Base-by-base conservation (phyloP, 768 basidiomycete genomes). In the Leccinum truebloodii region DNA sequence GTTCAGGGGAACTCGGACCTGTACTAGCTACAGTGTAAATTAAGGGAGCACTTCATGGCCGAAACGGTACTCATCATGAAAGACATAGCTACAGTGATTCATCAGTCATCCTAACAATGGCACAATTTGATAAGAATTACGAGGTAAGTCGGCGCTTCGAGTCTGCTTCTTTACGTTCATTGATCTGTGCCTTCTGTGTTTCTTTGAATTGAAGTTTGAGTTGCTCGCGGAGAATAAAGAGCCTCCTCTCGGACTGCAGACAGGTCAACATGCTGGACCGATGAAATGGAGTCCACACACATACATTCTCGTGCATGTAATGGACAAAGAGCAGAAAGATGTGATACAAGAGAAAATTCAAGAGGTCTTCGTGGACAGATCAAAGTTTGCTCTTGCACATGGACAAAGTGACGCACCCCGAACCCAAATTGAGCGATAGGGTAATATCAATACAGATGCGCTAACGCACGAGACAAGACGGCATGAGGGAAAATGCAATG, bases 1-100 rank as follows among this genome's bases (percentile, higher is more conserved):
- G 67, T 92, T 91, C 55, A 92, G 75, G 28, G 90, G 90, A 58
- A 92, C 90, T 61, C 90, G 86, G 74, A 92, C 90, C 80, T 90
- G 86, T 80, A 60, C 60, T 71, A 62, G 62, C 22, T 35, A 54
- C 57, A 54, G 61, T 35, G 49, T 68, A 55, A 69, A 56, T 57
- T 59, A 60, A 16, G 54, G 41, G 61, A 61, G 54, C 56, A 60
- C 41, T 28, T 18, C 41, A n/a, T 2, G 55, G 34, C 16, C 64
- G 51, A 60, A 54, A 35, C 34, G 51, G 12, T 60, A 61, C 86
- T 86, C 78, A 87, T 89, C 88, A 83, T 89, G 88, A 71, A 89
- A 90, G 28, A 89, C 86, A 67, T 89, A 89, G 65, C 87, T 89
- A 57, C 22, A 52, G 20, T 50, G 55, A 57, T 16, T 59, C 20